Evolutionary conservation across 768 basidiomycete genomes (phyloP).

Genomic region (Termitomyces bulborhizus): DNA sequence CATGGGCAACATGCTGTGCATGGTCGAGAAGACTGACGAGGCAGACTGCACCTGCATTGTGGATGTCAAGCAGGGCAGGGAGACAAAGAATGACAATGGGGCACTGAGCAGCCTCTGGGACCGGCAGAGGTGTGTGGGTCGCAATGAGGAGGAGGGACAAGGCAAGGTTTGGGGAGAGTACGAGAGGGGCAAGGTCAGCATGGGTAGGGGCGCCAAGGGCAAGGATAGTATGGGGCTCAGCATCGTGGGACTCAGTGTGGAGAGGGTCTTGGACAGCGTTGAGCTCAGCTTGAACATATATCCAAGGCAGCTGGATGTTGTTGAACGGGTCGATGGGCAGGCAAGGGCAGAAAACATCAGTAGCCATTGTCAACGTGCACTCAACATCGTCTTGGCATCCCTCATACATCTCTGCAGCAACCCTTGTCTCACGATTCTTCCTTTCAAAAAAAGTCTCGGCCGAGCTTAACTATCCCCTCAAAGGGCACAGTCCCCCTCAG

Average conservation of each 20-base stretch:
- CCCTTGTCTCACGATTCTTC: too few relatives aligned
- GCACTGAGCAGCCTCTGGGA: slow-evolving; percentile 16
- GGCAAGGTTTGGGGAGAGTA: slow-evolving; percentile 26
- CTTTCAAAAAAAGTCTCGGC: too few relatives aligned
- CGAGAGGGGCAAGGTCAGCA: slow-evolving; percentile 29
- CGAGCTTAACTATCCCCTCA: too few relatives aligned
- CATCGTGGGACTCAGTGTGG: too few relatives aligned
- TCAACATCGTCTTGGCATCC: too few relatives aligned
- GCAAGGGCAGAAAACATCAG: slow-evolving; percentile 28
- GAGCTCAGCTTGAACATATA: slow-evolving; percentile 7
- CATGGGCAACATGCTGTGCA: slow-evolving; percentile 29
- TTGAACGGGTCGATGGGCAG: slow-evolving; percentile 32
- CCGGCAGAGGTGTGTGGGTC: slow-evolving; percentile 28
- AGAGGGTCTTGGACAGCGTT: slow-evolving; percentile 16
- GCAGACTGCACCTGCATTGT: slow-evolving; percentile 31
- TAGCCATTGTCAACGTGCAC: not conserved
- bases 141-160: slow-evolving; percentile 34
- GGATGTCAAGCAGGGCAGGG: slow-evolving; percentile 22
- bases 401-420: too few relatives aligned
- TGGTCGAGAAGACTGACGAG: slow-evolving; percentile 35
- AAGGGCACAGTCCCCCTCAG: too few relatives aligned
- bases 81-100: slow-evolving; percentile 29
- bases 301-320: not conserved
- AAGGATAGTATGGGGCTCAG: slow-evolving; percentile 25
- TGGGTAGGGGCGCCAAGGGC: slow-evolving; percentile 31